Base-by-base conservation (phyloP, 495 filamentous ascomycete genomes). In the Neurospora discreta region DNA sequence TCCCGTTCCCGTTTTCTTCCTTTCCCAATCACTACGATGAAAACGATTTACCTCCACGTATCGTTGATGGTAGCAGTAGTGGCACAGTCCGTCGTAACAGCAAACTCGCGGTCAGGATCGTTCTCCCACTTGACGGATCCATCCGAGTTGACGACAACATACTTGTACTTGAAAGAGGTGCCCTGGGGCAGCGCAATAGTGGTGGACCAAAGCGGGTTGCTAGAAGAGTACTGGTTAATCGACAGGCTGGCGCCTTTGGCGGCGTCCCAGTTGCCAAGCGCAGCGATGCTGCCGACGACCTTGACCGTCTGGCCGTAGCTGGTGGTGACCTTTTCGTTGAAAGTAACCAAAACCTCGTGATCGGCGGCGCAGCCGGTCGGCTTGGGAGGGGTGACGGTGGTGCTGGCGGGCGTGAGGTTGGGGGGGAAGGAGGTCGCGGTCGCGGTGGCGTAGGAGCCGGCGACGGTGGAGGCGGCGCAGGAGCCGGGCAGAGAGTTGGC, bases 111-210 rank as follows among this genome's bases (percentile, higher is more conserved):
- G 75, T 94, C 91, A 0, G 88, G 85, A 76, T 90, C 88, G 39
- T 84, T 81, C 79, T 92, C 90, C 90, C 90, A 92, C 23, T 73
- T 79, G 1, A 91, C 81, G 2, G 78, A 77, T 5, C 89, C 87
- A 76, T 88, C 84, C 3, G 80, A 77, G 68, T 83, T 80, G 41
- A 89, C 81, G 9, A 85, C 85, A 71, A 93, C 87, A 74, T 87
- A 94, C 81, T 93, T 93, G 76, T 92, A 93, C 78, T 89, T 73
- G 39, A 93, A 82, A 8, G 73, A 75, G 58, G 81, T 79, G 1
- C 90, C 89, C 0, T 85, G 84, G 0, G 84, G 77, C 3, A 92
- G 73, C 3, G 76, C 78, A 5, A 90, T 73, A 0, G 85, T 86
- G 1, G 78, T 85, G 60, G 71, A 84, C 90, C 90, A 92, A 11